Percentiles rank a stretch among this genome's conserved stretches.
These are phyloP conservation scores for Rhizopogon vesiculosus DNA, from an alignment of 768 basidiomycete species.

Conservation along the genomic window DNA sequence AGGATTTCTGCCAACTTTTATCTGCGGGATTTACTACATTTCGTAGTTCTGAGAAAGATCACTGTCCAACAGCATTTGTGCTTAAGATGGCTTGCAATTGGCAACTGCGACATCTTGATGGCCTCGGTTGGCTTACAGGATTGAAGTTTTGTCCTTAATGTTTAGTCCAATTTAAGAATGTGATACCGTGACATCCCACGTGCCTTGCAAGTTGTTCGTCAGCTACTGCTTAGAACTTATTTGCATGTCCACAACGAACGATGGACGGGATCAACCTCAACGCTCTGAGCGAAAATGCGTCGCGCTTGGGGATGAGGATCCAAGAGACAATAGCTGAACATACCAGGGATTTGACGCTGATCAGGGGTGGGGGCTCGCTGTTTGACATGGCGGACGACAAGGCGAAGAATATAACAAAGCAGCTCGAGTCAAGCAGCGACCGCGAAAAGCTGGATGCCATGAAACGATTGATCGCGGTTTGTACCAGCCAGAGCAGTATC, in stretches of 20 bases:
- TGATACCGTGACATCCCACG: neutral
- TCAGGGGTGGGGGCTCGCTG: slow-evolving; percentile 48
- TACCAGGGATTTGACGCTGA: slow-evolving; percentile 65
- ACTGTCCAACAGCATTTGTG: no score
- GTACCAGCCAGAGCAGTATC: slow-evolving; percentile 24
- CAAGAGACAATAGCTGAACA: slow-evolving; percentile 82
- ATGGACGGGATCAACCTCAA: slow-evolving; percentile 33
- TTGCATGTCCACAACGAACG: slow-evolving; percentile 1
- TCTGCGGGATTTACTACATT: neutral
- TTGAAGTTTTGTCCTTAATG: neutral
- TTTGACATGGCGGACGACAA: slow-evolving; percentile 80
- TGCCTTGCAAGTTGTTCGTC: neutral
- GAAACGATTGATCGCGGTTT: slow-evolving; percentile 89
- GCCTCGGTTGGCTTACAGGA: neutral
- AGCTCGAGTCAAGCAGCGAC: slow-evolving; percentile 86
- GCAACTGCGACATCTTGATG: no score
- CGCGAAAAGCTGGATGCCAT: slow-evolving; percentile 91
- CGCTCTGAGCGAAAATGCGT: slow-evolving; percentile 72
- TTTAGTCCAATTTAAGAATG: neutral
- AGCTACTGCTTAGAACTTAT: neutral
- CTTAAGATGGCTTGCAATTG: neutral
- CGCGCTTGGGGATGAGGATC: slow-evolving; percentile 75
- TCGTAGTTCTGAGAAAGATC: neutral
- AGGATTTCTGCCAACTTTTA: neutral
- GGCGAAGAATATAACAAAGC: slow-evolving; percentile 73